phyloP scores from a whole-genome alignment of 2,329 filamentous ascomycete species.

The Colletotrichum spaethianum region DNA sequence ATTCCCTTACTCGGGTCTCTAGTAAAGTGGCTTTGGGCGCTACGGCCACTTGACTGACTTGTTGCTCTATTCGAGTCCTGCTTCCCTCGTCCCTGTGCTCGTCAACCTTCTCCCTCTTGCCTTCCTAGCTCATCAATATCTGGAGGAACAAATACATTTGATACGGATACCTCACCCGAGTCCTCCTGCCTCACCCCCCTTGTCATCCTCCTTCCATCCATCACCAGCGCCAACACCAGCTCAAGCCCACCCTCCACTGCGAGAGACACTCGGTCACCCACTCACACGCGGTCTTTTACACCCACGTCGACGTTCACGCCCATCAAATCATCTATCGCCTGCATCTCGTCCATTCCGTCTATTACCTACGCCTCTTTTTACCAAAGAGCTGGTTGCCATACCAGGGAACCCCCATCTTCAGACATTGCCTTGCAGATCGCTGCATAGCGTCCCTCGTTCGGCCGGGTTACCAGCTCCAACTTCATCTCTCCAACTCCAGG shows the following conservation, averaged over 20 bases:
- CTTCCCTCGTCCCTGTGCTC: not conserved
- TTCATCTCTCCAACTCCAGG: slow-evolving; percentile 20
- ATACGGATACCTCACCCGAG: slow-evolving; percentile 35
- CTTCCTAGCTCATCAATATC: not conserved
- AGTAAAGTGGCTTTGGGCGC: slow-evolving; percentile 12
- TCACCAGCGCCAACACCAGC: slow-evolving; percentile 31
- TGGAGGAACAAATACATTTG: slow-evolving; percentile 18
- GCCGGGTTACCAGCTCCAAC: slow-evolving; percentile 25
- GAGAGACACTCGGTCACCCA: slow-evolving; percentile 34
- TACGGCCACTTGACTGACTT: slow-evolving; percentile 14
- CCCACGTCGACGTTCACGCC: slow-evolving; percentile 33
- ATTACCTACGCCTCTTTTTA: slow-evolving; percentile 32
- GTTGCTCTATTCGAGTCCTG: slow-evolving; percentile 13
- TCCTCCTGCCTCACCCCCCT: slow-evolving; percentile 18
- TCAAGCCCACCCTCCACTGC: slow-evolving; percentile 39
- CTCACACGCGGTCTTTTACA: slow-evolving; percentile 22
- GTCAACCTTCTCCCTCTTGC: not conserved
- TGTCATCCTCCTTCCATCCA: slow-evolving; percentile 20
- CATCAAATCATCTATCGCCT: slow-evolving; percentile 36
- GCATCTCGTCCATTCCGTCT: slow-evolving; percentile 34
- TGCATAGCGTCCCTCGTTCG: slow-evolving; percentile 39
- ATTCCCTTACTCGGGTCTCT: slow-evolving; percentile 3
- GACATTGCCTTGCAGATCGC: slow-evolving; percentile 36
- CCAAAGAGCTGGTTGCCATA: slow-evolving; percentile 33
- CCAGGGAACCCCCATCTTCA: slow-evolving; percentile 34